Conservation (phyloP, 192 early-diverging fungal species). For the Coemansia asiatica region DNA sequence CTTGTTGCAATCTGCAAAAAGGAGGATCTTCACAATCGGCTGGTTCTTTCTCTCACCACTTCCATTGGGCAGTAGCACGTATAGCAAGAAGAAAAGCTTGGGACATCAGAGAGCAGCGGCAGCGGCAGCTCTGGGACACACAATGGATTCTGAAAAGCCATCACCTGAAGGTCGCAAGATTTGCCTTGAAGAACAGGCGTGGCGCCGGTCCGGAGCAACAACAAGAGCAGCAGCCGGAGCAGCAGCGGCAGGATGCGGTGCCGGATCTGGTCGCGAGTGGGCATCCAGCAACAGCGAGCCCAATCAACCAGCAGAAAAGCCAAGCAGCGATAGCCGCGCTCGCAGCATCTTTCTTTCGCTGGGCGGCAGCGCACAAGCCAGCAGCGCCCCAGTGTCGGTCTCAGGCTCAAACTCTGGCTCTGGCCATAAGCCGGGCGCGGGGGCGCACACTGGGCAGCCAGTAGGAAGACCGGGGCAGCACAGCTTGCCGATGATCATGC, state of each 20-base stretch:
- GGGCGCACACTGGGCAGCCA: too few relatives aligned
- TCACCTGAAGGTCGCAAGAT: background rate
- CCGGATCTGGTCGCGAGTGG: too few relatives aligned
- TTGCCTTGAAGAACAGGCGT: background rate
- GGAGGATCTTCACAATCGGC: background rate
- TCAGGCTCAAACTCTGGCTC: too few relatives aligned
- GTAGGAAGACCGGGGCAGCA: background rate
- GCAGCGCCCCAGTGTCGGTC: too few relatives aligned
- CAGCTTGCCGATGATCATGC: background rate
- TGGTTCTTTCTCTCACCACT: background rate
- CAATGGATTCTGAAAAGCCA: slow-evolving; percentile 4
- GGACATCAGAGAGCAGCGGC: background rate
- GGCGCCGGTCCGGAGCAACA: background rate
- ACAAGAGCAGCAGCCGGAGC: background rate
- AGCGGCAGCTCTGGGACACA: background rate
- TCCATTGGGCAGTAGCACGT: background rate
- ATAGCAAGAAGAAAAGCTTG: background rate
- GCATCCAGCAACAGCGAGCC: too few relatives aligned
- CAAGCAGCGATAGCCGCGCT: background rate
- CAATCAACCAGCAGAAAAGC: too few relatives aligned
- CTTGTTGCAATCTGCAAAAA: background rate
- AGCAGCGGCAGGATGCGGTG: background rate
- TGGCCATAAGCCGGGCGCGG: too few relatives aligned
- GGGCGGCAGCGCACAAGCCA: background rate
- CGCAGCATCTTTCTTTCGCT: slow-evolving; percentile 1